Percentiles rank a stretch among this genome's conserved stretches.
These are phyloP conservation scores for Penicillium mononematosum DNA, from an alignment of 495 filamentous ascomycete genomes.

Conservation along the genomic window DNA sequence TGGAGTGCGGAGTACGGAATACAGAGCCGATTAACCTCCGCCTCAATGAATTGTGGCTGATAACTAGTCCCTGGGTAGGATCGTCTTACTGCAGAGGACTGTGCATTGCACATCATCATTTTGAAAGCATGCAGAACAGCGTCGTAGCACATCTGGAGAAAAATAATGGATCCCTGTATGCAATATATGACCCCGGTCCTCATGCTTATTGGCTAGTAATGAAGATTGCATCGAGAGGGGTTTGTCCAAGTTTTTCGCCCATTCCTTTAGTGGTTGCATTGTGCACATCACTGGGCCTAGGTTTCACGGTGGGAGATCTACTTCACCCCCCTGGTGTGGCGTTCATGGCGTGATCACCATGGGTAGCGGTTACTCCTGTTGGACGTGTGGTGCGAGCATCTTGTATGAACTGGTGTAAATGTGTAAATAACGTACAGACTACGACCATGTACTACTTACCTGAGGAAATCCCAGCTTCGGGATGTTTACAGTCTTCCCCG, in stretches of 20 bases:
- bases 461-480: constrained; percentile 3
- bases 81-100: constrained; percentile 16
- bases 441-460: neutral
- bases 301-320: constrained; percentile 27
- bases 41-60: constrained; percentile 4
- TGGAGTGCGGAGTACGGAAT: constrained; percentile 7
- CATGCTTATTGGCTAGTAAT: constrained; percentile 6
- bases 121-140: constrained; percentile 10
- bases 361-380: constrained; percentile 1
- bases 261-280: constrained; percentile 13
- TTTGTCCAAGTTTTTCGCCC: constrained; percentile 8
- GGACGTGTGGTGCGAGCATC: neutral
- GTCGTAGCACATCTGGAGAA: constrained; percentile 8
- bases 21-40: constrained; percentile 16
- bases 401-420: neutral
- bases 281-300: constrained; percentile 24
- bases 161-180: constrained; percentile 5
- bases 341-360: constrained; percentile 25
- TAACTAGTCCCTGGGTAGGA: constrained; percentile 3
- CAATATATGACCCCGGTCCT: constrained; percentile 3
- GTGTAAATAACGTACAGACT: neutral
- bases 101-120: constrained; percentile 27
- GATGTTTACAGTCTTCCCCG: neutral
- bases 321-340: constrained; percentile 15
- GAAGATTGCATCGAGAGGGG: neutral